Percentiles rank a stretch among this genome's conserved stretches.
These are phyloP conservation scores for Ceraceosorus guamensis DNA, from an alignment of 1,284 basidiomycete species.

Conservation along the genomic window DNA sequence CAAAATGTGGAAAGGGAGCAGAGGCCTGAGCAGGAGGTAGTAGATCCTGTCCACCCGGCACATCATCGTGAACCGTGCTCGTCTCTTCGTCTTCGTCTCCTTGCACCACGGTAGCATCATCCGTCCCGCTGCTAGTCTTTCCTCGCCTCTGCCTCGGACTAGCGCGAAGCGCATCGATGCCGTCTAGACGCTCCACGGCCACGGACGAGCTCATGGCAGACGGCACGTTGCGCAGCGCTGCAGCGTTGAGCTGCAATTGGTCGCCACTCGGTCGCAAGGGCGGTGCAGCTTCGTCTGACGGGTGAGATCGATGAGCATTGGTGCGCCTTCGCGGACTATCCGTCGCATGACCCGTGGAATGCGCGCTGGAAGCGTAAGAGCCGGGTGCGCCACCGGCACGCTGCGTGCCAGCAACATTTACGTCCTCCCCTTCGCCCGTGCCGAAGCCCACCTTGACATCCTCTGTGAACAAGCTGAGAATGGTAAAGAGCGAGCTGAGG, in stretches of 20 bases:
- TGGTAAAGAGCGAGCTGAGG: constrained; percentile 89
- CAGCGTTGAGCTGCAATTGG: constrained; percentile 33
- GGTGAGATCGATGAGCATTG: not conserved
- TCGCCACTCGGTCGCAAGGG: constrained; percentile 2
- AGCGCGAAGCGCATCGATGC: not conserved
- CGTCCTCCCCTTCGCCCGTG: constrained; percentile 15
- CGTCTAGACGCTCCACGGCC: constrained; percentile 21
- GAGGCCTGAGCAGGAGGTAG: constrained; percentile 34
- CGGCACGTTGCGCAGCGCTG: constrained; percentile 30
- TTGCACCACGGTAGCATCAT: constrained; percentile 6
- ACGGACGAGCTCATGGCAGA: constrained; percentile 23
- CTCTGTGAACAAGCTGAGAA: constrained; percentile 90
- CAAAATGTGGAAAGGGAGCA: constrained; percentile 31
- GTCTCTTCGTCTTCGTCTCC: not conserved
- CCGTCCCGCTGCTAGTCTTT: not conserved
- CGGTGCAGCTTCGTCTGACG: constrained; percentile 1
- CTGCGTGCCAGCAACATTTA: not conserved
- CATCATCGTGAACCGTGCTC: not conserved
- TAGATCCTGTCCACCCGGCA: constrained; percentile 13
- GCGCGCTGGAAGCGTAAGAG: not conserved
- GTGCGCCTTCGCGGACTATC: not conserved
- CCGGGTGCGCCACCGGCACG: not conserved
- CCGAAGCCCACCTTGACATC: constrained; percentile 73
- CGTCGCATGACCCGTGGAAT: not conserved
- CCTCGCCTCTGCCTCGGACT: not conserved